Evolutionary conservation across 306 rosid genomes (phyloP).

Genomic region (Leucaena leucocephala): DNA sequence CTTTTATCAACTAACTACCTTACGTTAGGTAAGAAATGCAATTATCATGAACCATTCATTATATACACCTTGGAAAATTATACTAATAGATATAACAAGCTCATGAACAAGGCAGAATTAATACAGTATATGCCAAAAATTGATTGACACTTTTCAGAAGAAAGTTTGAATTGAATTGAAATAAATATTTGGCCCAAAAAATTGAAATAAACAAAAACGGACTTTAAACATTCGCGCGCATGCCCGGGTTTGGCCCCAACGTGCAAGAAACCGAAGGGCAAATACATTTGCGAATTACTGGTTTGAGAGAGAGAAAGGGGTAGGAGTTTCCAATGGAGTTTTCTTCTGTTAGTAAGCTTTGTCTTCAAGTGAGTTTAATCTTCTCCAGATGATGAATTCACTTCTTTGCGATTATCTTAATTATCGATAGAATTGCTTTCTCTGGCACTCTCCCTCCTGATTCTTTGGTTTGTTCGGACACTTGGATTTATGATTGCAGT

Average conservation of each 20-base stretch:
- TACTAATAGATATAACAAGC: too few species aligned
- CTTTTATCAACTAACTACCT: too few species aligned
- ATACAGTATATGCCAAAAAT: too few species aligned
- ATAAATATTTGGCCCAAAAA: background rate
- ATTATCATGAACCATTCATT: too few species aligned
- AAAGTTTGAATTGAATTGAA: background rate
- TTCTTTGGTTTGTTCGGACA: background rate
- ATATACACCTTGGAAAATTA: too few species aligned
- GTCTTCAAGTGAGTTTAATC: constrained; percentile 45
- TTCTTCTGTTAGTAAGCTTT: constrained; percentile 43
- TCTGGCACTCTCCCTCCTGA: background rate
- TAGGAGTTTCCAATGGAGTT: constrained; percentile 36
- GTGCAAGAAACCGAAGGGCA: background rate
- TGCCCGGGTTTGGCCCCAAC: background rate
- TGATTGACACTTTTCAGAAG: background rate
- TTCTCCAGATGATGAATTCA: background rate
- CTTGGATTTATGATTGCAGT: constrained; percentile 39
- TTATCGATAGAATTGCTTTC: background rate
- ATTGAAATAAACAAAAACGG: background rate
- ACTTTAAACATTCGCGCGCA: constrained; percentile 8
- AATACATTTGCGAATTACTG: constrained; percentile 2
- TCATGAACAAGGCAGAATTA: too few species aligned
- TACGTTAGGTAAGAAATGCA: too few species aligned
- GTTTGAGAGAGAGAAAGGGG: background rate
- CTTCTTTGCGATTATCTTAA: background rate